Evolutionary conservation across 371 early-diverging fungal genomes (phyloP).

Genomic region (Circinella minor): DNA sequence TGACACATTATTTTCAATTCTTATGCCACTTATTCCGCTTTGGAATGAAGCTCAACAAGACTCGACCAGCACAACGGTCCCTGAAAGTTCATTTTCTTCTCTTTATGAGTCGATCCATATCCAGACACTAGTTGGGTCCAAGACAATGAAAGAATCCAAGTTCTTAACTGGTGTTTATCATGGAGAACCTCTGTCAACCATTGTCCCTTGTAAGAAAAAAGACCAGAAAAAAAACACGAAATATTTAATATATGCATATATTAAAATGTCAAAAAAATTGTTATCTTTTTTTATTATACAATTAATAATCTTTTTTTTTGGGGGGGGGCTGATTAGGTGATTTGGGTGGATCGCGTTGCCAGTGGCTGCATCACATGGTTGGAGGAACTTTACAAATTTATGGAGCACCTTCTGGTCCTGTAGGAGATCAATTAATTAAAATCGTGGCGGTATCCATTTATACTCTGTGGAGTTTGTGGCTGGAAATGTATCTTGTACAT

Average conservation of each 20-base stretch:
- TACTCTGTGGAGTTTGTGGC: conserved; percentile 52
- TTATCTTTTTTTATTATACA: not conserved
- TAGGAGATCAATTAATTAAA: conserved; percentile 12
- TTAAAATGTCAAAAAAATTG: not conserved
- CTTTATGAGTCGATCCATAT: conserved; percentile 8
- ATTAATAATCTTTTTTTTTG: not conserved
- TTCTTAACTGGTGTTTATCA: conserved; percentile 28
- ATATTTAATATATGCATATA: not conserved
- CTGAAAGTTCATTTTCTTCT: not conserved
- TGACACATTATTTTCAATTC: not conserved
- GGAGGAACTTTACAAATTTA: conserved; percentile 25
- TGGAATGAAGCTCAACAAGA: conserved; percentile 7
- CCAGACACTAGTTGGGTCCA: conserved; percentile 10
- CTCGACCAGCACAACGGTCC: not conserved
- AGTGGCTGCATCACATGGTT: conserved; percentile 10
- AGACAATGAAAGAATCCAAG: conserved; percentile 21
- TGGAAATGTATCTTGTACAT: conserved; percentile 53
- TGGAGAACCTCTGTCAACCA: conserved; percentile 21
- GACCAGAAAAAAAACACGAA: not conserved
- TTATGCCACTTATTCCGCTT: not conserved
- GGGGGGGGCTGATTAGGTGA: not conserved
- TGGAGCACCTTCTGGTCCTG: conserved; percentile 15
- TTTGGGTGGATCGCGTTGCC: conserved; percentile 17
- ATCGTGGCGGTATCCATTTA: conserved; percentile 40
- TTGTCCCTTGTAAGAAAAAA: conserved; percentile 16